Evolutionary conservation across 2,329 filamentous ascomycete species (phyloP).

Genomic region (Diaporthe ampelina): DNA sequence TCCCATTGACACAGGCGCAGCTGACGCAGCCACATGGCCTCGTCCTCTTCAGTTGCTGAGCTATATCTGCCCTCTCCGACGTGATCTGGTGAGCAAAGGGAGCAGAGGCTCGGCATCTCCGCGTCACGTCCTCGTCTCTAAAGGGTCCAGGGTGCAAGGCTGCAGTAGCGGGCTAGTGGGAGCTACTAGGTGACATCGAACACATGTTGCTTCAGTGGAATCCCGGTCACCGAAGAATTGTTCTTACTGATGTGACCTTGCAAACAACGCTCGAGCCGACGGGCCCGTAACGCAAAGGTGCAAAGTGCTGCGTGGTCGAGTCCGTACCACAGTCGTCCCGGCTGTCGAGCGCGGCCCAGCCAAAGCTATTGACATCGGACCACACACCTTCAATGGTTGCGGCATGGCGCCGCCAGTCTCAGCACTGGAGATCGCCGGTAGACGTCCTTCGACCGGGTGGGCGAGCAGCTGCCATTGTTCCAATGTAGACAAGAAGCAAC

Average conservation of each 20-base stretch:
- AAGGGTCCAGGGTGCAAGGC: slow-evolving; percentile 30
- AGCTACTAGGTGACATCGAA: slow-evolving; percentile 28
- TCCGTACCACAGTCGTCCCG: slow-evolving; percentile 6
- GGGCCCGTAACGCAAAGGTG: neutral
- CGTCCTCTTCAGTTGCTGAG: neutral
- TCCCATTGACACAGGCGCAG: slow-evolving; percentile 14
- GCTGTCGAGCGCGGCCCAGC: neutral
- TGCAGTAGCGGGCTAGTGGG: slow-evolving; percentile 14
- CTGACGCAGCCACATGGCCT: slow-evolving; percentile 38
- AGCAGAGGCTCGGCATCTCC: slow-evolving; percentile 15
- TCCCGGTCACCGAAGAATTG: slow-evolving; percentile 9
- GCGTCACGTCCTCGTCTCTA: slow-evolving; percentile 13
- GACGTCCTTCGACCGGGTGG: neutral
- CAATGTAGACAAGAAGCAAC: slow-evolving; percentile 28
- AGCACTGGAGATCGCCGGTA: slow-evolving; percentile 14
- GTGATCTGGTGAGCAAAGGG: slow-evolving; percentile 11
- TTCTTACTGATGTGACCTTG: slow-evolving; percentile 7
- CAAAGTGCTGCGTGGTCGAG: neutral
- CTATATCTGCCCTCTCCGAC: neutral
- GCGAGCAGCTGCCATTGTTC: neutral
- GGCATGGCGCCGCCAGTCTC: slow-evolving; percentile 36
- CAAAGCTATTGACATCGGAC: slow-evolving; percentile 8
- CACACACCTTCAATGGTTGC: slow-evolving; percentile 32
- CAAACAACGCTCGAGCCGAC: slow-evolving; percentile 20
- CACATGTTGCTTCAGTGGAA: slow-evolving; percentile 21